Percentiles rank a stretch among this genome's conserved stretches.
phyloP scores from a whole-genome alignment of 2,329 filamentous ascomycete genomes.

The Graphilbum fragrans region DNA sequence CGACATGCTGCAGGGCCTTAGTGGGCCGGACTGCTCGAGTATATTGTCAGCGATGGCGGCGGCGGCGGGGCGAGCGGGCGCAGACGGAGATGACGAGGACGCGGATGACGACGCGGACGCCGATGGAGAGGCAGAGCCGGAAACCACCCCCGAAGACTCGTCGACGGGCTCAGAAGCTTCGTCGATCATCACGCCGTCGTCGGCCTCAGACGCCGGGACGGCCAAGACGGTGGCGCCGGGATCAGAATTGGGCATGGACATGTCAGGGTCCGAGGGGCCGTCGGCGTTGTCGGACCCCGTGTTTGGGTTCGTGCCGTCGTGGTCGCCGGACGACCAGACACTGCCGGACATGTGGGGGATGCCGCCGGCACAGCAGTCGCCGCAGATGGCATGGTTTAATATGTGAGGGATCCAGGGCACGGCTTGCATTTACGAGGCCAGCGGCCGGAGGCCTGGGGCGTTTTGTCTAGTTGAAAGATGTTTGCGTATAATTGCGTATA shows the following conservation, averaged over 20 bases:
- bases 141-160: too few species aligned
- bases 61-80: not conserved
- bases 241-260: not conserved
- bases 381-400: conserved; percentile 5
- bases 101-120: too few species aligned
- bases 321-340: not conserved
- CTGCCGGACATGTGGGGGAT: not conserved
- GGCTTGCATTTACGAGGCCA: not conserved
- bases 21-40: not conserved
- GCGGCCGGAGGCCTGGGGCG: too few species aligned
- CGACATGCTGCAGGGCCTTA: conserved; percentile 1
- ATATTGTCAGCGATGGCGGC: not conserved
- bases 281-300: too few species aligned
- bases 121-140: too few species aligned
- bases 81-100: too few species aligned
- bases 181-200: conserved; percentile 1
- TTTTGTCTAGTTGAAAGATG: too few species aligned
- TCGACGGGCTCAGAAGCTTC: not conserved
- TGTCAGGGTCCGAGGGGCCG: not conserved
- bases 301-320: not conserved
- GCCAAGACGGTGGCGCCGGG: not conserved
- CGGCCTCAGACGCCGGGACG: conserved; percentile 1
- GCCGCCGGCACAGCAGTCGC: not conserved
- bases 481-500: too few species aligned
- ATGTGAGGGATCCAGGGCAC: not conserved